Evolutionary conservation across 495 filamentous ascomycete genomes (phyloP).

Genomic region (Penicillium fimorum): DNA sequence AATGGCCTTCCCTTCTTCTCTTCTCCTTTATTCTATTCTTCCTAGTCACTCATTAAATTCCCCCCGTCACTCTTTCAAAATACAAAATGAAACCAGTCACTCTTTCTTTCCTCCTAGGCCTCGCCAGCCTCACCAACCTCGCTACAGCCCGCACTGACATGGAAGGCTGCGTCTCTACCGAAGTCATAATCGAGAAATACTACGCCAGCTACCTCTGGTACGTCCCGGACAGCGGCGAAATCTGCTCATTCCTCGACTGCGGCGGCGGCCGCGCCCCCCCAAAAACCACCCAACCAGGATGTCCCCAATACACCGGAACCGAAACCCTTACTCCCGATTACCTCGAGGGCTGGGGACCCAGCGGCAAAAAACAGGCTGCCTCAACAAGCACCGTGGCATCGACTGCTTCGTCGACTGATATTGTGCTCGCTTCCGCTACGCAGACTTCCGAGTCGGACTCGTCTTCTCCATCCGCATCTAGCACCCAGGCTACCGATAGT

Average conservation of each 20-base stretch:
- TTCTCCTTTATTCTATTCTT: neutral
- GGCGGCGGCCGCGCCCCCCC: slow-evolving; percentile 62
- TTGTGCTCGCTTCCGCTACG: neutral
- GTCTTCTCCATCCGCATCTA: slow-evolving; percentile 16
- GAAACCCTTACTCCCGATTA: slow-evolving; percentile 51
- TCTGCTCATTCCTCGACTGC: slow-evolving; percentile 62
- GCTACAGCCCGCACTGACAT: slow-evolving; percentile 31
- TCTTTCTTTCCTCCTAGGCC: slow-evolving; percentile 21
- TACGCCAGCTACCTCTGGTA: slow-evolving; percentile 51
- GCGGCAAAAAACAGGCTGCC: slow-evolving; percentile 24
- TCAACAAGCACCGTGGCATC: slow-evolving; percentile 18
- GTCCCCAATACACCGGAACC: slow-evolving; percentile 56
- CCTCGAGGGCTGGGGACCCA: slow-evolving; percentile 40
- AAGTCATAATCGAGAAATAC: slow-evolving; percentile 26
- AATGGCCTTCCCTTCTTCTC: neutral
- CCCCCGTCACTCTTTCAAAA: slow-evolving; percentile 18
- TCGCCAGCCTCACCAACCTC: slow-evolving; percentile 19
- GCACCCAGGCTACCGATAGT: slow-evolving; percentile 1
- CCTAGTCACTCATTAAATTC: slow-evolving; percentile 8
- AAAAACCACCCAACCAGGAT: slow-evolving; percentile 60
- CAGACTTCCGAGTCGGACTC: slow-evolving; percentile 1
- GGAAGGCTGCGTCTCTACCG: slow-evolving; percentile 29
- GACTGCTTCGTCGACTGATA: slow-evolving; percentile 12
- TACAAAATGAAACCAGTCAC: slow-evolving; percentile 28
- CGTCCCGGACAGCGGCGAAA: slow-evolving; percentile 55